Percentiles rank a stretch among this genome's conserved stretches.
These are phyloP conservation scores for Echinochloa phyllopogon DNA, from an alignment of 176 grass and related monocot genomes.

Conservation along the genomic window DNA sequence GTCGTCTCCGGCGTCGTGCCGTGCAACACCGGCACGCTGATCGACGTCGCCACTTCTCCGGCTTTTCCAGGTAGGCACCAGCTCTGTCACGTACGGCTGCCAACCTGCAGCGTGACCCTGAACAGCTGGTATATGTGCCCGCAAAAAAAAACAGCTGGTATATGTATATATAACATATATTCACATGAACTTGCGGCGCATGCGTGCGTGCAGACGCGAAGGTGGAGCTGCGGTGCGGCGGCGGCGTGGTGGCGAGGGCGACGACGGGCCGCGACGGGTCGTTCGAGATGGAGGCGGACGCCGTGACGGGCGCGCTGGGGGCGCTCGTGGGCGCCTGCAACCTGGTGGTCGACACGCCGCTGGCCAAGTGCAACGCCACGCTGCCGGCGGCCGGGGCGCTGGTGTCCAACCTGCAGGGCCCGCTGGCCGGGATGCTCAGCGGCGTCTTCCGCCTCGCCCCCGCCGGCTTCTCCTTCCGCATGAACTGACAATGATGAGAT, in stretches of 20 bases:
- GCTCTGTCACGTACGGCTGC: neutral
- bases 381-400: constrained; percentile 51
- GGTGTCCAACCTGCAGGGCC: constrained; percentile 44
- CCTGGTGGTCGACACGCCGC: constrained; percentile 50
- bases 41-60: constrained; percentile 45
- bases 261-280: constrained; percentile 50
- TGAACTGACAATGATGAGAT: neutral
- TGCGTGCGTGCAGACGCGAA: constrained; percentile 35
- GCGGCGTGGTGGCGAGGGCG: constrained; percentile 38
- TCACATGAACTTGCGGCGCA: neutral
- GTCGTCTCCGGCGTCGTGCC: constrained; percentile 54
- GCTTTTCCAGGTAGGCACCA: constrained; percentile 54
- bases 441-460: constrained; percentile 30
- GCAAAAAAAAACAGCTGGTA: too few relatives aligned
- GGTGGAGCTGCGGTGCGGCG: constrained; percentile 56
- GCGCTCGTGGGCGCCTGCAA: constrained; percentile 28
- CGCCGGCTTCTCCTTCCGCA: constrained; percentile 36
- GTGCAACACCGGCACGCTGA: constrained; percentile 54
- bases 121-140: neutral
- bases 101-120: neutral
- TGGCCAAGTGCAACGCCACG: constrained; percentile 50
- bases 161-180: too few relatives aligned
- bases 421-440: constrained; percentile 24
- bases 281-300: constrained; percentile 41
- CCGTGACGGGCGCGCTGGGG: constrained; percentile 22